Conservation (phyloP, 306 rosid genomes). For the Acacia acuminata region DNA sequence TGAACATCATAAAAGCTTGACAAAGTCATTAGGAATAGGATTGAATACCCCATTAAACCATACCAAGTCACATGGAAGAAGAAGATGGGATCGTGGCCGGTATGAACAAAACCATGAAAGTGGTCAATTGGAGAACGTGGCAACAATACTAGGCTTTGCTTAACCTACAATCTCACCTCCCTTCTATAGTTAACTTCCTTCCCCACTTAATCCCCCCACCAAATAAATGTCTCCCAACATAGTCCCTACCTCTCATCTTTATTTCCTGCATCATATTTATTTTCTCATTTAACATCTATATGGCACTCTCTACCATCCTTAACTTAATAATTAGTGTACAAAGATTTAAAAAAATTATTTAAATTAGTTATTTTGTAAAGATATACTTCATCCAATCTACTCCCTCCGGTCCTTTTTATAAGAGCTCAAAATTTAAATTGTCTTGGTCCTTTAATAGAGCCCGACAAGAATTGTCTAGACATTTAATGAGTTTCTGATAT, state of each 20-base stretch:
- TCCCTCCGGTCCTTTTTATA: too few relatives aligned
- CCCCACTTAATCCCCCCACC: neutral
- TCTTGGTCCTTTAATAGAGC: too few relatives aligned
- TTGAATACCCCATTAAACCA: neutral
- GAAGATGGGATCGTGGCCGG: neutral
- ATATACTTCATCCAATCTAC: too few relatives aligned
- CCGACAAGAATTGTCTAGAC: too few relatives aligned
- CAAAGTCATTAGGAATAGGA: neutral
- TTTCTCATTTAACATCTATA: too few relatives aligned
- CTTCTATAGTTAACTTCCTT: neutral
- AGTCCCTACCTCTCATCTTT: neutral
- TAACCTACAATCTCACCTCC: neutral
- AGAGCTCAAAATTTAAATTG: too few relatives aligned
- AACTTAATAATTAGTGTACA: too few relatives aligned
- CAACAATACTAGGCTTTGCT: constrained; percentile 16
- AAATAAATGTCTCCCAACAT: neutral
- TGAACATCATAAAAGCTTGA: neutral
- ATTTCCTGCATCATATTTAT: neutral
- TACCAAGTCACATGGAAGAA: neutral
- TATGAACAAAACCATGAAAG: neutral
- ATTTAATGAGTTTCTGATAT: too few relatives aligned
- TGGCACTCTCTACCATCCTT: too few relatives aligned
- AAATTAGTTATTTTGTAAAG: too few relatives aligned
- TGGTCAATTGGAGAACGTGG: constrained; percentile 24
- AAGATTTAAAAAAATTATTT: too few relatives aligned